Percentiles rank a stretch among this genome's conserved stretches.
phyloP scores from a whole-genome alignment of 306 rosid species.

The Carpinus fangiana region DNA sequence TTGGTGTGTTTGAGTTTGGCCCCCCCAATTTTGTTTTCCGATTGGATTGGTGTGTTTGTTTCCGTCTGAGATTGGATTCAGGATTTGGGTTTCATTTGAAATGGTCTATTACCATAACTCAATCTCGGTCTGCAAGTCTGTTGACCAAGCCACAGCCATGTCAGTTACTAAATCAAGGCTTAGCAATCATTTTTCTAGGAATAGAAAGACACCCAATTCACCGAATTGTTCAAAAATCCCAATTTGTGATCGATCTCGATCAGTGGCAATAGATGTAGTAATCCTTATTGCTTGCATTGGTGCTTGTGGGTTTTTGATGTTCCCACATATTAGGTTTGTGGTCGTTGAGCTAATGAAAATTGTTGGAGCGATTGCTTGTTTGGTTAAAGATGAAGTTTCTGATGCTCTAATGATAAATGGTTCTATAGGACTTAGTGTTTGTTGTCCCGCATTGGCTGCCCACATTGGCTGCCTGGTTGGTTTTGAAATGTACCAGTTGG shows the following conservation, averaged over 20 bases:
- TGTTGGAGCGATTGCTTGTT: conserved; percentile 29
- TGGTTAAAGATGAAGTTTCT: conserved; percentile 69
- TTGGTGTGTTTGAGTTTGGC: no score
- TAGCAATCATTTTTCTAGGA: conserved; percentile 29
- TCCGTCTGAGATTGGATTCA: conserved; percentile 37
- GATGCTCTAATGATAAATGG: conserved; percentile 68
- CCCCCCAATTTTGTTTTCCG: no score
- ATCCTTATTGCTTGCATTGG: conserved; percentile 62
- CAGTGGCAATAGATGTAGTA: conserved; percentile 67
- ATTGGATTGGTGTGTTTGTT: conserved; percentile 28
- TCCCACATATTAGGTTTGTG: conserved; percentile 60
- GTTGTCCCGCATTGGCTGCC: conserved; percentile 59
- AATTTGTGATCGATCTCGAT: conserved; percentile 76
- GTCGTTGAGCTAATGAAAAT: conserved; percentile 35
- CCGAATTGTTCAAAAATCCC: conserved; percentile 52
- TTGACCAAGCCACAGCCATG: conserved; percentile 67
- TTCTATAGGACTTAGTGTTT: conserved; percentile 56
- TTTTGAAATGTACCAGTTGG: conserved; percentile 56
- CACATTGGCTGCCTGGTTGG: conserved; percentile 78
- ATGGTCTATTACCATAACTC: conserved; percentile 93
- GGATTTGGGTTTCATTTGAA: conserved; percentile 45
- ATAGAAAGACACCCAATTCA: no score
- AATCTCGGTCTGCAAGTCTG: conserved; percentile 92
- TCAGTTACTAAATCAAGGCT: conserved; percentile 63
- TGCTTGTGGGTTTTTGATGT: conserved; percentile 66